phyloP scores from a whole-genome alignment of 306 rosid genomes.

The Prinsepia uniflora region DNA sequence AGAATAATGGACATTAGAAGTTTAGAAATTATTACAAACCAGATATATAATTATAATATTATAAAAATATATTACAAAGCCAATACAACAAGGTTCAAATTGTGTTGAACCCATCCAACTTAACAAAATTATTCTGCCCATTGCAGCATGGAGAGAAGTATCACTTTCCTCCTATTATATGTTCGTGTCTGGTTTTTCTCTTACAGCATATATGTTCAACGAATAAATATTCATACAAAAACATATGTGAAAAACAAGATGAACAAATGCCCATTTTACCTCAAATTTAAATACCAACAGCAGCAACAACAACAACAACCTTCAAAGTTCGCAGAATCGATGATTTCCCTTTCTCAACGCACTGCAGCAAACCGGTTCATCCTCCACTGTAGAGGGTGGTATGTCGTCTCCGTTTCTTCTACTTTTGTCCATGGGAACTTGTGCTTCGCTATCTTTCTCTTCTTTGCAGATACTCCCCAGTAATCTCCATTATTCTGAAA shows the following conservation, averaged over 20 bases:
- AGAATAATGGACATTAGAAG: neutral
- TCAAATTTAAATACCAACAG: conserved; percentile 14
- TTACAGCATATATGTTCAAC: conserved; percentile 15
- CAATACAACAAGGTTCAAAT: conserved; percentile 4
- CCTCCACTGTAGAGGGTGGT: conserved; percentile 44
- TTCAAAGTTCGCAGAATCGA: conserved; percentile 15
- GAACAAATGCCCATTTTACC: conserved; percentile 10
- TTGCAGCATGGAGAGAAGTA: conserved; percentile 14
- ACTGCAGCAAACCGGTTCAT: conserved; percentile 55
- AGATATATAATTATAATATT: neutral
- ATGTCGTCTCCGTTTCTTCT: conserved; percentile 36
- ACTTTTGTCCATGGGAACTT: conserved; percentile 64
- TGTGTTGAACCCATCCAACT: conserved; percentile 3
- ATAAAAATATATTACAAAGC: neutral
- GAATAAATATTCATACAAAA: neutral
- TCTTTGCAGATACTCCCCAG: conserved; percentile 60
- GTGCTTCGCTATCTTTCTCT: conserved; percentile 52
- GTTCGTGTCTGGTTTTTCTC: conserved; percentile 2
- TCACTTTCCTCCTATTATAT: neutral
- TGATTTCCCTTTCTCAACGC: conserved; percentile 31
- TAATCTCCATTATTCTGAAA: conserved; percentile 57
- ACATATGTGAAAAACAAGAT: conserved; percentile 18
- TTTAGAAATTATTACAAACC: neutral
- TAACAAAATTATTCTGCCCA: conserved; percentile 15
- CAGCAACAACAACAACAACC: conserved; percentile 1